Evolutionary conservation across 352 stramenopile genomes (phyloP).

Genomic region (Pythium utonaiense): DNA sequence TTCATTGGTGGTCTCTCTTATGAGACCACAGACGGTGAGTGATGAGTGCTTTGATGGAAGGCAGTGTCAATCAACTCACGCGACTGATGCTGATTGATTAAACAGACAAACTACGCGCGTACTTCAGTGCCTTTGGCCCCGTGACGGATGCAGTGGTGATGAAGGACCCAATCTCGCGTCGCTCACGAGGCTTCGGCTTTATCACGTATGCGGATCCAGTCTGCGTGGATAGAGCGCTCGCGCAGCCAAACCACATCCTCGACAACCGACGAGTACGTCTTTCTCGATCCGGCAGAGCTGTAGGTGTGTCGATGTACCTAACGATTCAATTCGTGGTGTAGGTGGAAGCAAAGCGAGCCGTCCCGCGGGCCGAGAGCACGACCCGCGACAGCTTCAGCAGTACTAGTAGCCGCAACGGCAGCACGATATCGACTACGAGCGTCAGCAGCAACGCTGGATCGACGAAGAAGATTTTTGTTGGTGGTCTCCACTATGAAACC

Average conservation of each 20-base stretch:
- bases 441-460: slow-evolving; percentile 58
- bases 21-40: slow-evolving; percentile 84
- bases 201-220: slow-evolving; percentile 89
- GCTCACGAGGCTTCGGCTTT: slow-evolving; percentile 91
- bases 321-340: slow-evolving; percentile 12
- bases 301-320: too few species aligned
- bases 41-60: slow-evolving; percentile 16
- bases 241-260: slow-evolving; percentile 88
- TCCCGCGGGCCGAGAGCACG: slow-evolving; percentile 83
- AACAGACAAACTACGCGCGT: slow-evolving; percentile 85
- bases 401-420: slow-evolving; percentile 49
- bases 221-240: slow-evolving; percentile 87
- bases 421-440: slow-evolving; percentile 50
- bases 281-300: background rate
- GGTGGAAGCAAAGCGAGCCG: slow-evolving; percentile 91
- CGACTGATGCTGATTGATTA: background rate
- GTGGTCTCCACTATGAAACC: slow-evolving; percentile 91
- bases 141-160: slow-evolving; percentile 92
- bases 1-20: slow-evolving; percentile 90
- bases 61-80: background rate
- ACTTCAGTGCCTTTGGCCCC: slow-evolving; percentile 86
- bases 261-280: slow-evolving; percentile 81
- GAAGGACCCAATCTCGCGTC: slow-evolving; percentile 90
- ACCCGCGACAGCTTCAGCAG: slow-evolving; percentile 51
- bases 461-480: slow-evolving; percentile 92